Evolutionary conservation across 768 basidiomycete species (phyloP).

Genomic region (Mrakia blollopis): DNA sequence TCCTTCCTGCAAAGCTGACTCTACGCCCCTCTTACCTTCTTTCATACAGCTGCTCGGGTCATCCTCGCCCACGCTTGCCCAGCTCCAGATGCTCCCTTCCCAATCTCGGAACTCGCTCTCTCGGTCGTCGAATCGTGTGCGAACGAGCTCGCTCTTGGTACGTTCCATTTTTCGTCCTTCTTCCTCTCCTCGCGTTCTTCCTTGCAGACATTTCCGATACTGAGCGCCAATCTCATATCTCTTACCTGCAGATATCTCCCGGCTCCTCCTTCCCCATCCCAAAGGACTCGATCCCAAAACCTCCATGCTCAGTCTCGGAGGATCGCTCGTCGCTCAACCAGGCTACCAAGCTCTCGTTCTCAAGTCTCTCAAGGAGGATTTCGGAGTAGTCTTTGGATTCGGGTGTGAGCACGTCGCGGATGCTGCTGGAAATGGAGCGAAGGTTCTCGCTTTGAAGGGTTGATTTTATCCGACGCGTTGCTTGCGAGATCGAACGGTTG

Average conservation of each 20-base stretch:
- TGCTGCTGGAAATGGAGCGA: constrained; percentile 21
- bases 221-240: background rate
- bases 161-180: background rate
- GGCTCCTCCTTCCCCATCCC: background rate
- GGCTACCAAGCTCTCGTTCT: constrained; percentile 15
- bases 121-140: constrained; percentile 16
- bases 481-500: too few relatives aligned
- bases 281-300: constrained; percentile 16
- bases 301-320: constrained; percentile 25
- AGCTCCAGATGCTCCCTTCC: background rate
- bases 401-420: constrained; percentile 21
- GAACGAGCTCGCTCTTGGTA: constrained; percentile 3
- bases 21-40: too few relatives aligned
- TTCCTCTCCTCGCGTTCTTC: background rate
- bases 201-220: background rate
- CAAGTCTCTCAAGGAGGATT: constrained; percentile 3
- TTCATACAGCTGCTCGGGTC: constrained; percentile 13
- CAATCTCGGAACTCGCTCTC: background rate
- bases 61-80: constrained; percentile 26
- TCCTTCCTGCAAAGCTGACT: background rate
- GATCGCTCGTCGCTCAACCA: constrained; percentile 21
- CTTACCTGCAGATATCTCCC: background rate
- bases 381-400: constrained; percentile 14
- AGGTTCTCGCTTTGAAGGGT: too few relatives aligned
- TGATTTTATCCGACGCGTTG: too few relatives aligned